These are phyloP conservation scores for Ceratobasidium theobromae DNA, from an alignment of 1,284 basidiomycete species.

Conservation along the genomic window DNA sequence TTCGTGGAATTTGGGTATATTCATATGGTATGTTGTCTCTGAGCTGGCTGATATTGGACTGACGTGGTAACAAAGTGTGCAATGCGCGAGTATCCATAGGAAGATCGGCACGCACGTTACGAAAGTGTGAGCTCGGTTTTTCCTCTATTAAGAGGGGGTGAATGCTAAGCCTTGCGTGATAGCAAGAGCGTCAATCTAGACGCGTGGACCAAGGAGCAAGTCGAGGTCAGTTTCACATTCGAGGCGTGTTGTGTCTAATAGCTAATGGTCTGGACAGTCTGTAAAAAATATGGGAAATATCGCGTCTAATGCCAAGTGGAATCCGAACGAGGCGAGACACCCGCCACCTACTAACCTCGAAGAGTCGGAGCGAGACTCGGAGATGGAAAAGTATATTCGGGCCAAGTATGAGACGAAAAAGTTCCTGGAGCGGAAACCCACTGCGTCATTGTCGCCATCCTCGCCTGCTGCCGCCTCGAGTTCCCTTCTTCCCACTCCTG, in stretches of 20 bases:
- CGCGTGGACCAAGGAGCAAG: constrained; percentile 81
- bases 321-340: constrained; percentile 72
- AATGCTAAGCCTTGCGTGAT: constrained; percentile 21
- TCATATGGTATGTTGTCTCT: constrained; percentile 61
- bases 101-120: constrained; percentile 85
- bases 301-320: constrained; percentile 72
- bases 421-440: constrained; percentile 28
- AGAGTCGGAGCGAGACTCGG: constrained; percentile 77
- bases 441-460: constrained; percentile 11
- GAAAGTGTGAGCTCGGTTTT: constrained; percentile 65
- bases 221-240: constrained; percentile 57
- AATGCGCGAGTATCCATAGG: constrained; percentile 82
- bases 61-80: constrained; percentile 53
- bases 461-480: not conserved
- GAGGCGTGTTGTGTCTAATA: not conserved
- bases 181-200: constrained; percentile 85
- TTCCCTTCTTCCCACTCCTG: not conserved
- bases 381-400: constrained; percentile 81
- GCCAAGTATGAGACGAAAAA: constrained; percentile 49
- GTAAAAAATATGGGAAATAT: constrained; percentile 78
- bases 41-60: not conserved
- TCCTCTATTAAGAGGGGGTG: not conserved
- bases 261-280: constrained; percentile 44
- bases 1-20: constrained; percentile 77
- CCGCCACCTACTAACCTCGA: constrained; percentile 78